These are phyloP conservation scores for Hawksworthiomyces lignivorus DNA, from an alignment of 2,329 filamentous ascomycete species.

Conservation along the genomic window DNA sequence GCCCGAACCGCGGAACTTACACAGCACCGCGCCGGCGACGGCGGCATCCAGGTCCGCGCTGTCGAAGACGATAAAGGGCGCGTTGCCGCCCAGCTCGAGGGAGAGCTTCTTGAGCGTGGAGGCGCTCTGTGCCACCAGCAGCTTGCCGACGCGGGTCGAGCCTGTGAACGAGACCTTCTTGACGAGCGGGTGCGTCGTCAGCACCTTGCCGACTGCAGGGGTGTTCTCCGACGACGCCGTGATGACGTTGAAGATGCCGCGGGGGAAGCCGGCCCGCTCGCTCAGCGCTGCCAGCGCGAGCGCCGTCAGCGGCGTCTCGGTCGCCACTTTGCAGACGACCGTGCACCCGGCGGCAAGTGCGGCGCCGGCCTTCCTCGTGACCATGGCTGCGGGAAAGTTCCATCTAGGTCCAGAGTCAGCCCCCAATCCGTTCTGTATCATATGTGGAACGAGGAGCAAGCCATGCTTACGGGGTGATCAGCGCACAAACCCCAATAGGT, in stretches of 20 bases:
- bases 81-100: constrained; percentile 89
- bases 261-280: constrained; percentile 78
- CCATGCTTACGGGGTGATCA: constrained; percentile 78
- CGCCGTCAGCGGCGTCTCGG: constrained; percentile 85
- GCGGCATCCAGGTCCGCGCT: constrained; percentile 83
- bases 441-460: too few relatives aligned
- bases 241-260: constrained; percentile 83
- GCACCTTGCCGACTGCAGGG: constrained; percentile 62
- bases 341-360: constrained; percentile 91
- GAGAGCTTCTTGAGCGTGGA: constrained; percentile 73
- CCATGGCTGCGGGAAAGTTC: constrained; percentile 79
- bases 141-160: constrained; percentile 58
- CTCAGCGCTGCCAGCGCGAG: constrained; percentile 82
- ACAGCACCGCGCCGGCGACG: constrained; percentile 71
- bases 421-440: too few relatives aligned
- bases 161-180: constrained; percentile 94
- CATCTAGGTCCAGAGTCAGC: too few relatives aligned
- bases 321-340: constrained; percentile 82
- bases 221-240: constrained; percentile 76
- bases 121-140: constrained; percentile 83
- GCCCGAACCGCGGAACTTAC: constrained; percentile 87
- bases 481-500: constrained; percentile 72
- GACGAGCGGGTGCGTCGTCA: constrained; percentile 69
- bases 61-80: constrained; percentile 93
- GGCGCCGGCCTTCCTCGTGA: constrained; percentile 60